Percentiles rank a stretch among this genome's conserved stretches.
These are phyloP conservation scores for Neospermospora avenae DNA, from an alignment of 2,329 filamentous ascomycete species.

Conservation along the genomic window DNA sequence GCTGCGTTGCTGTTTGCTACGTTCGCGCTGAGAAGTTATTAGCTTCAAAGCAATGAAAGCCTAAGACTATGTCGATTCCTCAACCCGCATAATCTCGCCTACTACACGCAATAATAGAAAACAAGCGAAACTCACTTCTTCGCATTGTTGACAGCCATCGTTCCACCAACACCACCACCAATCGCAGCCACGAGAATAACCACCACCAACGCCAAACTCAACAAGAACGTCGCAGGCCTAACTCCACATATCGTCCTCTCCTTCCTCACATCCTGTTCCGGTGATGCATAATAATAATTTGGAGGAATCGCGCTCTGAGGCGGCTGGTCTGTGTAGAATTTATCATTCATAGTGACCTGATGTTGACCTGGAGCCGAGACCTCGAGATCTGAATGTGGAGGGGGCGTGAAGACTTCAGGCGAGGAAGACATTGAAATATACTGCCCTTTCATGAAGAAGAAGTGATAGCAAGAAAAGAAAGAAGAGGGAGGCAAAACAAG, in stretches of 20 bases:
- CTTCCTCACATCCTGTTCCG: background rate
- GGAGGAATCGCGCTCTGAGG: background rate
- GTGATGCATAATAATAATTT: background rate
- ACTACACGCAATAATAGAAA: background rate
- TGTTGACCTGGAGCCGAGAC: background rate
- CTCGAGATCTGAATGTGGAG: slow-evolving; percentile 6
- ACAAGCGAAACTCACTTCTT: slow-evolving; percentile 5
- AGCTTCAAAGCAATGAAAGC: background rate
- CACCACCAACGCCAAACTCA: slow-evolving; percentile 12
- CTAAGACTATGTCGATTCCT: background rate
- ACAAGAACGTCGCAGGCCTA: slow-evolving; percentile 9
- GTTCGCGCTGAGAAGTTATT: background rate
- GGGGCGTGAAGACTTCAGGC: slow-evolving; percentile 1
- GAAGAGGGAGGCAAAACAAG: background rate
- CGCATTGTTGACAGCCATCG: slow-evolving; percentile 19
- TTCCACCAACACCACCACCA: slow-evolving; percentile 18
- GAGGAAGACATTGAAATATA: slow-evolving; percentile 3
- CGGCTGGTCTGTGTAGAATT: background rate
- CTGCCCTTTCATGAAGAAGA: background rate
- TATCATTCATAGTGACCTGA: background rate
- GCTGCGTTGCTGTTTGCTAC: background rate
- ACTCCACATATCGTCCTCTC: slow-evolving; percentile 13
- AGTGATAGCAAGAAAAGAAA: background rate
- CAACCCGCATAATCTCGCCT: background rate
- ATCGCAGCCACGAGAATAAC: slow-evolving; percentile 18